Evolutionary conservation across 495 filamentous ascomycete genomes (phyloP).

Genomic region (Penicillium psychrofluorescens): DNA sequence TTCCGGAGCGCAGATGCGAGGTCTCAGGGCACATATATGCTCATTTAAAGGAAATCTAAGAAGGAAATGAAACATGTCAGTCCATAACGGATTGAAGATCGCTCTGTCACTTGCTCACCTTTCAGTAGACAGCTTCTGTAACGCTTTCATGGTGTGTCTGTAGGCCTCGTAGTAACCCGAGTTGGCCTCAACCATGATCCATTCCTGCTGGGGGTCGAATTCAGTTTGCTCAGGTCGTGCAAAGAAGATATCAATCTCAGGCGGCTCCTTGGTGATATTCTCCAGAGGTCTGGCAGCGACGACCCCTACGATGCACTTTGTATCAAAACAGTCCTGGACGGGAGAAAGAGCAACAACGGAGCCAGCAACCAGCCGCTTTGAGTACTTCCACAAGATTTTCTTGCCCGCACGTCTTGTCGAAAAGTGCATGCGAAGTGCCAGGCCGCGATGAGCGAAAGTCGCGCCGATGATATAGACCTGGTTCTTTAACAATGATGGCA

Average conservation of each 20-base stretch:
- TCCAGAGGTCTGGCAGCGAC: constrained; percentile 64
- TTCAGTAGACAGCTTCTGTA: constrained; percentile 63
- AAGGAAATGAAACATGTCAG: constrained; percentile 4
- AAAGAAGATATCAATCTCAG: constrained; percentile 73
- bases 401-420: constrained; percentile 59
- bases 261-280: constrained; percentile 55
- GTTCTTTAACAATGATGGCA: not conserved
- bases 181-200: constrained; percentile 72
- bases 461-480: constrained; percentile 62
- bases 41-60: constrained; percentile 53
- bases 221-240: constrained; percentile 49
- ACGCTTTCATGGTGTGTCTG: constrained; percentile 61
- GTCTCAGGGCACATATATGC: constrained; percentile 49
- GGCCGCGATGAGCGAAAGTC: constrained; percentile 53
- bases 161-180: constrained; percentile 67
- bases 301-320: constrained; percentile 60
- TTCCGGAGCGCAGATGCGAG: constrained; percentile 35
- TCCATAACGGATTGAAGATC: no score
- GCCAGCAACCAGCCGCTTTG: constrained; percentile 63
- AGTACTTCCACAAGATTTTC: constrained; percentile 70
- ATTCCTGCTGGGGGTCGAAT: constrained; percentile 63
- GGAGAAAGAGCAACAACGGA: constrained; percentile 65
- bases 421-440: constrained; percentile 64
- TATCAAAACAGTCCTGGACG: constrained; percentile 54
- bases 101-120: constrained; percentile 33